Base-by-base conservation (phyloP, 306 rosid genomes). In the Begonia loranthoides region DNA sequence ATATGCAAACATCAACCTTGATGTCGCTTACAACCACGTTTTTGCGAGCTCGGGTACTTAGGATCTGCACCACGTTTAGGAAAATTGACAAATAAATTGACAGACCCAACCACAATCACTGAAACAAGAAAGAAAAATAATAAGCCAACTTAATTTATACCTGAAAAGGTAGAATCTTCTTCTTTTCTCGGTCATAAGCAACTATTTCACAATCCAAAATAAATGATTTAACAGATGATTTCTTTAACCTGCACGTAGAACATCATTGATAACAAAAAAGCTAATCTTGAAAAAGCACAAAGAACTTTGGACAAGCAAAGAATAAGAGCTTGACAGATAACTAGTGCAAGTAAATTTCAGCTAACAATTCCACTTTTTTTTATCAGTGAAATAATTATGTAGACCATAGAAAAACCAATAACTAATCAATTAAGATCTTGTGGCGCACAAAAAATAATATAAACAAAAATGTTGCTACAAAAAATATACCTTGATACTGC, bases 31-130 rank as follows among this genome's bases (percentile, higher is more conserved):
- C 0, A 15, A 56, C 67, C 51, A 90, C 95, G 64, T 90, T 82
- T 79, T 90, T 90, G 48, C 95, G 94, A 49, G 94, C 82, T 58
- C 97, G 84, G n/a, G 95, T 82, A 69, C 76, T 79, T 59, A 90
- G 95, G 50, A 68, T 69, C 97, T 90, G 95, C 50, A 64, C 74
- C 60, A 47, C 69, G 54, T 76, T 45, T 41, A 39, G 43, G 52
- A 50, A 28, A 28, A 28, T 28, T 28, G 36, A 28, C 36, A 28
- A 28, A 28, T 28, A 3, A 28, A 28, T 28, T 28, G 36, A 28
- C 36, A 28, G 9, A 28, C 7, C 36, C 6, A 28, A 28, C 36
- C 34, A 24, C 34, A 24, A 24, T 4, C 8, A 3, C 36, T 28
- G 36, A 28, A 28, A 28, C 6, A 28, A 4, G 36, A 28, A 28